These are phyloP conservation scores for Citrus glauca DNA, from an alignment of 345 rosid species.

Conservation along the genomic window DNA sequence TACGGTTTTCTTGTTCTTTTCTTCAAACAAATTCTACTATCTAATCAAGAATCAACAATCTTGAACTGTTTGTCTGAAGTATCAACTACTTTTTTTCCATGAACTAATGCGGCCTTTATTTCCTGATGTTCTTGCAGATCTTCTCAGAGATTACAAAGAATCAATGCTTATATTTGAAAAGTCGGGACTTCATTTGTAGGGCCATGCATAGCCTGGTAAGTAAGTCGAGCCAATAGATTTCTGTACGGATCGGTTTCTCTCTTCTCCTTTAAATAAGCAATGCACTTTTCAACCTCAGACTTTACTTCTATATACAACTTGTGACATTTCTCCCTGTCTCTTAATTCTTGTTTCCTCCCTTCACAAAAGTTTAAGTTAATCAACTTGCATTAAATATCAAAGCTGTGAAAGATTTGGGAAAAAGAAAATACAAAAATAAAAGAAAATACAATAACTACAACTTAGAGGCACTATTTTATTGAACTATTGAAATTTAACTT, in stretches of 20 bases:
- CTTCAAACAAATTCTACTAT: background rate
- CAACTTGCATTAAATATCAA: background rate
- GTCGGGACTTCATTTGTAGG: conserved; percentile 18
- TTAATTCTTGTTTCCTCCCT: conserved; percentile 16
- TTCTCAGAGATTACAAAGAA: background rate
- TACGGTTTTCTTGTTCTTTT: background rate
- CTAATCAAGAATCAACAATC: background rate
- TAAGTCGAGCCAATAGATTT: conserved; percentile 15
- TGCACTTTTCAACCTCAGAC: conserved; percentile 24
- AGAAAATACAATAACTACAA: background rate
- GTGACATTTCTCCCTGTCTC: conserved; percentile 22
- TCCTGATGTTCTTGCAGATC: background rate
- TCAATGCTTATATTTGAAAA: conserved; percentile 8
- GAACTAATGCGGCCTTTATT: background rate
- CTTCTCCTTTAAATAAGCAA: conserved; percentile 20
- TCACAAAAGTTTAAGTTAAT: background rate
- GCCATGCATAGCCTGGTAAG: conserved; percentile 17
- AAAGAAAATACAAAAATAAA: too few species aligned
- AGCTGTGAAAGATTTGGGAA: background rate
- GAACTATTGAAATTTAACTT: background rate
- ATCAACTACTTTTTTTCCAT: background rate
- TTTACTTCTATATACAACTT: conserved; percentile 24
- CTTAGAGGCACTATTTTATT: background rate
- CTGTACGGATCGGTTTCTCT: conserved; percentile 31
- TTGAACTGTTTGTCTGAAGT: background rate